Conservation (phyloP, 495 filamentous ascomycete species). For the Beverwykella pulmonaria region DNA sequence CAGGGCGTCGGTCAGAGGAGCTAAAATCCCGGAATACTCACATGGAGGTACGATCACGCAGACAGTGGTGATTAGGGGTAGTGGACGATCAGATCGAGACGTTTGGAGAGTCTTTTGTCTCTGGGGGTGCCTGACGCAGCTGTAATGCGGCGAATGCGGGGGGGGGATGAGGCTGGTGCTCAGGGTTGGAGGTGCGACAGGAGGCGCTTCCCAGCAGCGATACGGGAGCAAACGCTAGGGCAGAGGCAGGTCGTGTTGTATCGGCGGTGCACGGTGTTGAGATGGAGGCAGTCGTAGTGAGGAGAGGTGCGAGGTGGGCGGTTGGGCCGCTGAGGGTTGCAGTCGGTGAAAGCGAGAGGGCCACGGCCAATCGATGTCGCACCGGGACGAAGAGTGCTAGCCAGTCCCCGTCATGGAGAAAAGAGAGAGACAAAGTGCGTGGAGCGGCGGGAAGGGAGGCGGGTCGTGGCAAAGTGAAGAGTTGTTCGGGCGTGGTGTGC, state of each 20-base stretch:
- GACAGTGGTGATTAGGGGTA: background rate
- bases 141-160: conserved; percentile 28
- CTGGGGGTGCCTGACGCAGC: background rate
- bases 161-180: conserved; percentile 16
- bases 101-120: background rate
- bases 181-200: conserved; percentile 9
- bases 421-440: background rate
- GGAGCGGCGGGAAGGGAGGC: background rate
- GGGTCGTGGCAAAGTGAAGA: conserved; percentile 2
- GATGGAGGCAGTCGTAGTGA: background rate
- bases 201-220: conserved; percentile 8
- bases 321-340: conserved; percentile 12
- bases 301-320: conserved; percentile 2
- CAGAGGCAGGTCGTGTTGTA: background rate
- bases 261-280: background rate
- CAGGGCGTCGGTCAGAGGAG: background rate
- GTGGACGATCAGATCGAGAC: background rate
- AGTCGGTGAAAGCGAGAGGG: conserved; percentile 26
- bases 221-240: conserved; percentile 5
- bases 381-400: conserved; percentile 9
- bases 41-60: conserved; percentile 17
- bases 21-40: conserved; percentile 17
- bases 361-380: conserved; percentile 4
- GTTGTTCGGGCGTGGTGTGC: background rate
- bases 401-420: conserved; percentile 20